phyloP scores from a whole-genome alignment of 164 flowering plant species.

The Stephania yunnanensis region DNA sequence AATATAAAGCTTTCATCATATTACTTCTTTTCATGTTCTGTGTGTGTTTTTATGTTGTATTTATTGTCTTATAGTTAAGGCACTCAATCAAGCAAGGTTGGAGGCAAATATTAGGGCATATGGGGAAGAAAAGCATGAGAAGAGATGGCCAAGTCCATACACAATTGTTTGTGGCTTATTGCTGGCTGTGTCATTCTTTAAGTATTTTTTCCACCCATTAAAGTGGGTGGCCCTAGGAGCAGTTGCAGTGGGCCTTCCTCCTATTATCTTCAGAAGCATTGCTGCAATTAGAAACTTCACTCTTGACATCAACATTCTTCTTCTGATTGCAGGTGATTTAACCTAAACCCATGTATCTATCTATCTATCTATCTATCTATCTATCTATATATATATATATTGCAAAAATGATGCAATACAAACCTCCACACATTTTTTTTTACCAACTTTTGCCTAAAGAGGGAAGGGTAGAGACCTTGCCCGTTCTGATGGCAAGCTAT shows the following conservation, averaged over 20 bases:
- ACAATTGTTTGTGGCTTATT: constrained; percentile 53
- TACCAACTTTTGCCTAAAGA: neutral
- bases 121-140: constrained; percentile 34
- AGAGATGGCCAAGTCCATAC: constrained; percentile 77
- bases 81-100: constrained; percentile 67
- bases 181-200: constrained; percentile 44
- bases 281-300: constrained; percentile 37
- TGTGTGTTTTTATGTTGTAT: neutral
- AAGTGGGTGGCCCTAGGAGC: constrained; percentile 69
- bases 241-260: constrained; percentile 52
- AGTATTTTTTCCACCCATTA: constrained; percentile 48
- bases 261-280: constrained; percentile 40
- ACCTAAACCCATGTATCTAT: neutral
- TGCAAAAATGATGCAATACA: neutral
- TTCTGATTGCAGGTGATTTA: constrained; percentile 61
- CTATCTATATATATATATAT: too few relatives aligned
- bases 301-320: constrained; percentile 70
- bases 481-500: neutral
- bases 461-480: neutral
- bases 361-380: too few relatives aligned
- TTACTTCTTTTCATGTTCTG: neutral
- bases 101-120: constrained; percentile 64
- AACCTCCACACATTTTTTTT: too few relatives aligned
- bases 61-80: constrained; percentile 42
- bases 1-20: neutral